Conservation (phyloP, 306 rosid genomes). For the Prunus armeniaca region DNA sequence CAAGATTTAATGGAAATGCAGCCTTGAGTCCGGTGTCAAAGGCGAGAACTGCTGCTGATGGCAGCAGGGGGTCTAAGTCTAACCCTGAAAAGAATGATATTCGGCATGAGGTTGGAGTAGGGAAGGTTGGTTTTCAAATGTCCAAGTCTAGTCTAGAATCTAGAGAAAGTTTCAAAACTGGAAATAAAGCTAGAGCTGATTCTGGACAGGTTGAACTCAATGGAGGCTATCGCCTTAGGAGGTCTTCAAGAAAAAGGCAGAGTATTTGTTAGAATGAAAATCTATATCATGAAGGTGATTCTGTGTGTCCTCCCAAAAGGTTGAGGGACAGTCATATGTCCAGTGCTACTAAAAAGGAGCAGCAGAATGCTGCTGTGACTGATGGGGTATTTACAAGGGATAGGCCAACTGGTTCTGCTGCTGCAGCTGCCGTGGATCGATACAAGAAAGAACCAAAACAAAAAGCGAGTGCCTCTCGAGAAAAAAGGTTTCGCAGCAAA, state of each 20-base stretch:
- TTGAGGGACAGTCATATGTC: constrained; percentile 29
- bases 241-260: constrained; percentile 46
- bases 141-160: constrained; percentile 29
- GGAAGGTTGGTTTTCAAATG: no score
- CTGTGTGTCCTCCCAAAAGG: constrained; percentile 41
- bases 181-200: constrained; percentile 10
- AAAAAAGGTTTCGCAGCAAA: constrained; percentile 27
- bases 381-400: constrained; percentile 13
- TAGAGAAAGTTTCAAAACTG: constrained; percentile 27
- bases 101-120: no score
- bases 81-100: no score
- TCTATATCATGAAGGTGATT: constrained; percentile 28
- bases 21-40: no score
- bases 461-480: constrained; percentile 5
- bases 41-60: no score
- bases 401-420: constrained; percentile 23
- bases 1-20: no score
- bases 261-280: constrained; percentile 33
- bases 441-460: constrained; percentile 21
- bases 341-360: not conserved
- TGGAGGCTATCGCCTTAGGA: constrained; percentile 25
- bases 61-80: no score
- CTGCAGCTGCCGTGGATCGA: constrained; percentile 14
- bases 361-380: no score
- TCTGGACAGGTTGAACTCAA: constrained; percentile 10